phyloP scores from a whole-genome alignment of 371 early-diverging fungal species.

The Syncephalastrum contaminatum region DNA sequence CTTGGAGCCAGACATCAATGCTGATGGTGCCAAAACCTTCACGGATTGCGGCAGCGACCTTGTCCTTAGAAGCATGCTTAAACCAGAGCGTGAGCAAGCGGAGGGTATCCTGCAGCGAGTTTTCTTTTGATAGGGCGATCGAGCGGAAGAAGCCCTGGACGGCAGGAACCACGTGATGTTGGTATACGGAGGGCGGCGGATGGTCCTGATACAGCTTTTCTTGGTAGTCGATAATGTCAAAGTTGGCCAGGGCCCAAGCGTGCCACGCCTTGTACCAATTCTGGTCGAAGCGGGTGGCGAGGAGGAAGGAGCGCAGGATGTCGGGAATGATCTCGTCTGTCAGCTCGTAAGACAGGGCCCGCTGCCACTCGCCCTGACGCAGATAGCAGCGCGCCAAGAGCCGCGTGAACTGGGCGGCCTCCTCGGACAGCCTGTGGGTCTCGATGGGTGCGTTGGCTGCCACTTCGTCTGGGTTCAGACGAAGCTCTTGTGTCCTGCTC shows the following conservation, averaged over 20 bases:
- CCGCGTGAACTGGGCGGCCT: conserved; percentile 53
- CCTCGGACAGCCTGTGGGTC: conserved; percentile 49
- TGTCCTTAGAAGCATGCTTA: conserved; percentile 88
- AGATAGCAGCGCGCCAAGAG: conserved; percentile 89
- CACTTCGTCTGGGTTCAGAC: conserved; percentile 58
- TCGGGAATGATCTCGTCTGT: conserved; percentile 76
- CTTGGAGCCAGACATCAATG: conserved; percentile 97
- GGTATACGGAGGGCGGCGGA: conserved; percentile 55
- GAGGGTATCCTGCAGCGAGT: conserved; percentile 95
- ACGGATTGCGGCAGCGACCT: conserved; percentile 84
- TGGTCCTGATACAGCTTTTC: conserved; percentile 62
- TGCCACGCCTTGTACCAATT: conserved; percentile 99
- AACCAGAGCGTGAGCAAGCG: conserved; percentile 96
- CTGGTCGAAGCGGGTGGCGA: conserved; percentile 91
- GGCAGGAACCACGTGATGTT: conserved; percentile 70
- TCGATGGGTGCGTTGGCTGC: conserved; percentile 55
- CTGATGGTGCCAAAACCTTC: conserved; percentile 91
- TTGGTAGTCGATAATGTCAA: conserved; percentile 81
- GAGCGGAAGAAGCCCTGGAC: conserved; percentile 90
- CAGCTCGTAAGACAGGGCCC: conserved; percentile 75
- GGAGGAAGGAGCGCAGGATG: conserved; percentile 77
- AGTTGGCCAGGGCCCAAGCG: conserved; percentile 95
- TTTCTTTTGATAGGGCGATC: conserved; percentile 88
- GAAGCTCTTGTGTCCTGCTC: conserved; percentile 58
- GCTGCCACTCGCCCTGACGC: conserved; percentile 94